phyloP scores from a whole-genome alignment of 2,329 filamentous ascomycete species.

The Madurella fahalii region DNA sequence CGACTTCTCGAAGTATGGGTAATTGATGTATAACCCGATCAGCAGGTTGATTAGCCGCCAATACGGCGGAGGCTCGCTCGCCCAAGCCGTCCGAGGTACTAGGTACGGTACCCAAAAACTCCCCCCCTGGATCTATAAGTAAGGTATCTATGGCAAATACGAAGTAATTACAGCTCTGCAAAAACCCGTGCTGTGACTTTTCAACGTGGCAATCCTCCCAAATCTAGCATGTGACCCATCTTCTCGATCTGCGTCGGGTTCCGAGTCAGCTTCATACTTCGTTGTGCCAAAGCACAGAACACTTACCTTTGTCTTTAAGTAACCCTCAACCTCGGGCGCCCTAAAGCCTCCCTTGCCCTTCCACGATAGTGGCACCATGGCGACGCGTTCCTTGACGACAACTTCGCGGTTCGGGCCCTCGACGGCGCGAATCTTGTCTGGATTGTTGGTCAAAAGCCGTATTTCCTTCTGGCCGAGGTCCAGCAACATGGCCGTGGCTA shows the following conservation, averaged over 20 bases:
- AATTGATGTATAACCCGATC: no score
- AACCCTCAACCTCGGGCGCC: conserved; percentile 87
- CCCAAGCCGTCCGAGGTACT: no score
- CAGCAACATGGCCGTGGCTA: conserved; percentile 91
- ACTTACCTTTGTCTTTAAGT: conserved; percentile 86
- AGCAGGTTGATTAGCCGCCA: no score
- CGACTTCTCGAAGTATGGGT: no score
- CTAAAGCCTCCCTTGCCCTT: conserved; percentile 77
- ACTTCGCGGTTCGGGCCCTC: conserved; percentile 89
- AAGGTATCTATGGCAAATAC: conserved; percentile 11
- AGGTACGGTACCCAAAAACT: background rate
- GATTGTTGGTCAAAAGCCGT: conserved; percentile 88
- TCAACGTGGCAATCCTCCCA: conserved; percentile 36
- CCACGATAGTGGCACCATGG: conserved; percentile 96
- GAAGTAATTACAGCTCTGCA: conserved; percentile 3
- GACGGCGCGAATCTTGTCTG: conserved; percentile 91
- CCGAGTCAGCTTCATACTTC: conserved; percentile 8
- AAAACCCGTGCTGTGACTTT: no score
- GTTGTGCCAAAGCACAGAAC: background rate
- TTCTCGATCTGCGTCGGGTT: conserved; percentile 64
- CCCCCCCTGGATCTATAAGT: background rate
- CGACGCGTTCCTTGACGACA: conserved; percentile 80
- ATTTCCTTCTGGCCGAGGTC: conserved; percentile 80
- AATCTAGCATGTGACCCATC: conserved; percentile 76
- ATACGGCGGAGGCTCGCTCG: no score